These are phyloP conservation scores for Parasarocladium wereldwijsianum DNA, from an alignment of 2,329 filamentous ascomycete species.

Conservation along the genomic window DNA sequence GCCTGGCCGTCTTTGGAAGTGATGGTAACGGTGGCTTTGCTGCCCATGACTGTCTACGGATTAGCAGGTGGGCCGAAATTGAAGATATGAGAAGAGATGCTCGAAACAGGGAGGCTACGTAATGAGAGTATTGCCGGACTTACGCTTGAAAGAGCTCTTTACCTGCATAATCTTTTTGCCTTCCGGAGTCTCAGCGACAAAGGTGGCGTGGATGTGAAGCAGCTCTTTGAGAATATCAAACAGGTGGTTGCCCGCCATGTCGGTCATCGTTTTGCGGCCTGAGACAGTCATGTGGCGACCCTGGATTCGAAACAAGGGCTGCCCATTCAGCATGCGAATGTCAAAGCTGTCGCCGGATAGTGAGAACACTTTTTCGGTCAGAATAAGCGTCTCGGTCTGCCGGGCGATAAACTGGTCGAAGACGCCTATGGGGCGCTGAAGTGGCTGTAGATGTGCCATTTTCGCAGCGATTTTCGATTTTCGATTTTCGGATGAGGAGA, in stretches of 20 bases:
- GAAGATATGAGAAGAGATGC: neutral
- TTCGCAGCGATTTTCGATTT: no score
- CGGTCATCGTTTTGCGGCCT: constrained; percentile 39
- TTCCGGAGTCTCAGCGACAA: constrained; percentile 28
- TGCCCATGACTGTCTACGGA: constrained; percentile 28
- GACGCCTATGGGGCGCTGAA: constrained; percentile 21
- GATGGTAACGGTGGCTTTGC: constrained; percentile 43
- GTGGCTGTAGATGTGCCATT: constrained; percentile 13
- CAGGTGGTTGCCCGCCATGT: constrained; percentile 36
- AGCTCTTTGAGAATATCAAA: constrained; percentile 43
- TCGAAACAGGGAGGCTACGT: neutral
- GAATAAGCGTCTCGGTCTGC: constrained; percentile 31
- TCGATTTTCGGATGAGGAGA: no score
- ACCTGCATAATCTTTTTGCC: constrained; percentile 37
- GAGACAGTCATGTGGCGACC: constrained; percentile 38
- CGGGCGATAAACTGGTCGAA: constrained; percentile 22
- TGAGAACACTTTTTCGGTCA: constrained; percentile 48
- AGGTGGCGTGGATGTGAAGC: constrained; percentile 35
- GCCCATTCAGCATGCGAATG: constrained; percentile 38
- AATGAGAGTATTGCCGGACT: no score
- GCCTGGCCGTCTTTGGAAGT: constrained; percentile 27
- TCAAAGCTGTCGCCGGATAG: constrained; percentile 50
- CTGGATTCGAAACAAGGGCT: constrained; percentile 38
- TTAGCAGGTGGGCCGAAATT: no score
- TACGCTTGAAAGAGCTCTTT: constrained; percentile 37